Evolutionary conservation across 495 filamentous ascomycete genomes (phyloP).

Genomic region (Cercophora sp.): DNA sequence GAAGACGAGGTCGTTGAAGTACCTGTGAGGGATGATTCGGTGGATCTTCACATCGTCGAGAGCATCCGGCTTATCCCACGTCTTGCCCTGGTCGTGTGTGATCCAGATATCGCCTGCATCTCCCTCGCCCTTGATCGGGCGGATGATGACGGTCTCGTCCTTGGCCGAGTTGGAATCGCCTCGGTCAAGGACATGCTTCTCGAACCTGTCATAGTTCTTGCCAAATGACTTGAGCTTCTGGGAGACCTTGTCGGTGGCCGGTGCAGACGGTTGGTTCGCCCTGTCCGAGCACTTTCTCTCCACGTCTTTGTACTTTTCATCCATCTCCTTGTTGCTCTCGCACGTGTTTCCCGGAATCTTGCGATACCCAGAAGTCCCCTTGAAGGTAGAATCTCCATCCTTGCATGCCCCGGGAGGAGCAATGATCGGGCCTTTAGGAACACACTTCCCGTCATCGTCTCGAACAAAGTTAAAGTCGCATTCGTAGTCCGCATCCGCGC

Average conservation of each 20-base stretch:
- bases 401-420: constrained; percentile 65
- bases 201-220: constrained; percentile 47
- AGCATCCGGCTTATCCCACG: constrained; percentile 56
- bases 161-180: constrained; percentile 56
- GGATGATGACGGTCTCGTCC: constrained; percentile 84
- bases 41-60: constrained; percentile 60
- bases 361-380: constrained; percentile 82
- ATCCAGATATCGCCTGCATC: constrained; percentile 55
- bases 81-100: constrained; percentile 81
- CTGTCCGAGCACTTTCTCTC: constrained; percentile 53
- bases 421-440: constrained; percentile 44
- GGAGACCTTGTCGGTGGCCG: constrained; percentile 57
- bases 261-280: constrained; percentile 34
- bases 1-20: constrained; percentile 78
- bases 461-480: constrained; percentile 86
- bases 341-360: constrained; percentile 90
- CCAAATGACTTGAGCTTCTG: constrained; percentile 55
- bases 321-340: constrained; percentile 47
- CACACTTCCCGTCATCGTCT: constrained; percentile 56
- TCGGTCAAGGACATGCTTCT: constrained; percentile 79
- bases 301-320: constrained; percentile 56
- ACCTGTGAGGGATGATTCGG: constrained; percentile 66
- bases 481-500: constrained; percentile 80
- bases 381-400: constrained; percentile 62
- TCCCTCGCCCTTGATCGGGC: constrained; percentile 33